These are phyloP conservation scores for Fistulifera pelliculosa DNA, from an alignment of 108 stramenopile genomes.

Conservation along the genomic window DNA sequence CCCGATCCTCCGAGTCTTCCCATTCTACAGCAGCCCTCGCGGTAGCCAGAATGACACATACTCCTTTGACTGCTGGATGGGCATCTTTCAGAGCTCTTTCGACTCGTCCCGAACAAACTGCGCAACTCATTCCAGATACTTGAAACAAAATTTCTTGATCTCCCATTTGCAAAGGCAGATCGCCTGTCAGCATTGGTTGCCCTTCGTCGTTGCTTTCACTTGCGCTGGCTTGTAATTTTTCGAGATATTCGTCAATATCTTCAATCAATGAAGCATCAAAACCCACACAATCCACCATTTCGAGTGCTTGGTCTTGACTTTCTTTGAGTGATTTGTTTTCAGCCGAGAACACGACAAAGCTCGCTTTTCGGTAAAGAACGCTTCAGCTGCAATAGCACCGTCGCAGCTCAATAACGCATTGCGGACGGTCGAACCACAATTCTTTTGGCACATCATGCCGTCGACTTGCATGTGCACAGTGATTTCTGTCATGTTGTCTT, in stretches of 20 bases:
- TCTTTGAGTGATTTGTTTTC: not conserved
- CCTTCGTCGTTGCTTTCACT: not conserved
- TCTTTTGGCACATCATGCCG: constrained; percentile 94
- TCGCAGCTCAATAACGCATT: constrained; percentile 18
- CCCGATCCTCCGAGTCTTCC: not conserved
- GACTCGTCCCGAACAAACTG: constrained; percentile 59
- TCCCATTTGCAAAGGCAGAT: not conserved
- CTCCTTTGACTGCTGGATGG: constrained; percentile 18
- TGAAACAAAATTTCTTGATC: constrained; percentile 22
- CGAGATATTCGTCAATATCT: constrained; percentile 12
- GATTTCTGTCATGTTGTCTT: no score
- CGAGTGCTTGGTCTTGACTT: constrained; percentile 22
- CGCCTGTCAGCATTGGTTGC: not conserved
- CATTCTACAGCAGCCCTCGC: constrained; percentile 24
- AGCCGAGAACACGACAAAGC: not conserved
- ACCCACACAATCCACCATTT: constrained; percentile 47
- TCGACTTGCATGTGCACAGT: constrained; percentile 44
- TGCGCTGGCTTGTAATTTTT: not conserved
- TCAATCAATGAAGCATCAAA: constrained; percentile 38
- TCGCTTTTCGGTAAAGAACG: constrained; percentile 25
- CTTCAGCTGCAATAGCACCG: constrained; percentile 15
- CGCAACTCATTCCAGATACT: constrained; percentile 60
- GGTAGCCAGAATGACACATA: constrained; percentile 39
- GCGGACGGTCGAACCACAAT: constrained; percentile 65
- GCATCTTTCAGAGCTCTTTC: constrained; percentile 26